Base-by-base conservation (phyloP, 106 monocot species). In the Acanthochlamys bracteata region DNA sequence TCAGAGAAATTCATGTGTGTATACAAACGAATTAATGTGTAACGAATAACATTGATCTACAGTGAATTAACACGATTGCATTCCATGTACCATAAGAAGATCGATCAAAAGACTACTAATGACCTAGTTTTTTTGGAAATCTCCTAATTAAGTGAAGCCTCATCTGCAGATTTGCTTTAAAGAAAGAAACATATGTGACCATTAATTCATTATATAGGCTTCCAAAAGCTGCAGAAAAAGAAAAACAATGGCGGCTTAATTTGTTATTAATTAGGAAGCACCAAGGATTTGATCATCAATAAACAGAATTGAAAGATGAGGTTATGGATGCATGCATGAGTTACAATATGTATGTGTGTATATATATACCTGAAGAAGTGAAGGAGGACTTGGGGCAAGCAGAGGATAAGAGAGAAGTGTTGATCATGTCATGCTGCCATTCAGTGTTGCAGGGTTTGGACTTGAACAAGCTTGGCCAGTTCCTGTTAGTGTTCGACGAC, bases 401-500 rank as follows among this genome's bases (percentile, higher is more conserved):
- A 56, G 39, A 42, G 15, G 84, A 70, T 20, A 82, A 47, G 59
- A 80, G 77, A 20, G 93, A 60, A 6, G 93, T 73, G 11, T 79
- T 33, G 80, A 66, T 90, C 68, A 85, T 78, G 83, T 91, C 91
- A 73, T 82, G 80, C 60, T 83, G 90, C 74, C 82, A 78, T 57
- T 77, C 71, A 51, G 68, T 7, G 75, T 42, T 76, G 79, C 86
- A 86, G 41, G 90, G 90, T 64, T 88, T 96, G 78, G 96, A 88
- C 67, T 91, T 96, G 96, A 91, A 96, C 88, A 96, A 55, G 70
- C 96, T 96, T 9, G 96, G 96, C 96, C 96, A 96, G 83, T 96
- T 87, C 60, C 91, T 85, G 6, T 33, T 33, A 33, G 33, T 33
- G 83, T 96, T 96, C 42, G 96, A 83, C 65, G 96, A 96, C 59